These are phyloP conservation scores for Geranomyces variabilis DNA, from an alignment of 192 early-diverging fungal species.

Conservation along the genomic window DNA sequence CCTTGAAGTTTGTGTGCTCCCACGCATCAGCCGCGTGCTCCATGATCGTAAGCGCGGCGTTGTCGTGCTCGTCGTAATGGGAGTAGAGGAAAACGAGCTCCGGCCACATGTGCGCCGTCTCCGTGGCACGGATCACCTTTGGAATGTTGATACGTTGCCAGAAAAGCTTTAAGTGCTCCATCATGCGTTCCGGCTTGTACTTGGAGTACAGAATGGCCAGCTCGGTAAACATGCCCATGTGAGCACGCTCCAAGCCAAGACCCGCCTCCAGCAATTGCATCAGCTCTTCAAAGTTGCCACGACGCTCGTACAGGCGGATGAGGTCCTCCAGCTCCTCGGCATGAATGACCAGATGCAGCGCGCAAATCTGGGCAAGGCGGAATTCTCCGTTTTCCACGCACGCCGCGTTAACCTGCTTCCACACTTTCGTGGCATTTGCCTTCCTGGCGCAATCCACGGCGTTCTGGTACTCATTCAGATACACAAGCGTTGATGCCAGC, in stretches of 20 bases:
- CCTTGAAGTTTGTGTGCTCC: slow-evolving; percentile 97
- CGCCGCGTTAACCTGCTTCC: slow-evolving; percentile 98
- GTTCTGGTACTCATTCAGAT: slow-evolving; percentile 91
- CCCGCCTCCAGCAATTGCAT: slow-evolving; percentile 91
- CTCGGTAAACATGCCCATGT: slow-evolving; percentile 99
- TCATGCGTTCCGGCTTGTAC: slow-evolving; percentile 91
- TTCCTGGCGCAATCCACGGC: slow-evolving; percentile 99
- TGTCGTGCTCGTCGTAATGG: slow-evolving; percentile 99
- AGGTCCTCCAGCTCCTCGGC: slow-evolving; percentile 94
- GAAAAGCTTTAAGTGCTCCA: slow-evolving; percentile 97
- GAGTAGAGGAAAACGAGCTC: slow-evolving; percentile 98
- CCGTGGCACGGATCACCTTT: slow-evolving; percentile 96
- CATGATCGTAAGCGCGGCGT: slow-evolving; percentile 95
- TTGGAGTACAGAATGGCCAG: slow-evolving; percentile 96
- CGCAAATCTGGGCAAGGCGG: slow-evolving; percentile 97
- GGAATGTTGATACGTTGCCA: slow-evolving; percentile 98
- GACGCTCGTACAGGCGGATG: slow-evolving; percentile 82
- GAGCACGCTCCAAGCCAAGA: slow-evolving; percentile 94
- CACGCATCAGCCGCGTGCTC: slow-evolving; percentile 92
- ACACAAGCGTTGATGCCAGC: slow-evolving; percentile 93
- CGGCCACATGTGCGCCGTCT: slow-evolving; percentile 92
- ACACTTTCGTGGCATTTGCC: slow-evolving; percentile 97
- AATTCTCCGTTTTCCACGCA: slow-evolving; percentile 96
- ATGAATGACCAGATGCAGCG: slow-evolving; percentile 92
- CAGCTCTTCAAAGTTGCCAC: slow-evolving; percentile 90